Percentiles rank a stretch among this genome's conserved stretches.
Conservation (phyloP, 2,329 filamentous ascomycete genomes). For the Trichoderma guizhouense region DNA sequence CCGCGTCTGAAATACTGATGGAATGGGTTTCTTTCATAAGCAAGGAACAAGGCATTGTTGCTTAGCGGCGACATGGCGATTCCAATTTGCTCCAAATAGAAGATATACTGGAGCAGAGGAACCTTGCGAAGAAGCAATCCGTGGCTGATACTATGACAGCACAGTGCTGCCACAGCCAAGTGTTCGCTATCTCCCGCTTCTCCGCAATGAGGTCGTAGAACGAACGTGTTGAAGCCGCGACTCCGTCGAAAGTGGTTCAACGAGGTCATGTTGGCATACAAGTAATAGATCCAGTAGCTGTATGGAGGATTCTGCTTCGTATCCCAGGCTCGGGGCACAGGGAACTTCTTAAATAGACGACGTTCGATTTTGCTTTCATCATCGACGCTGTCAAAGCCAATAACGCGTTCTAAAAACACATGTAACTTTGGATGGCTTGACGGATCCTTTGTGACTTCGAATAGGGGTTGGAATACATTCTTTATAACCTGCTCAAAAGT, state of each 20-base stretch:
- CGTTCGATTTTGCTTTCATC: slow-evolving; percentile 97
- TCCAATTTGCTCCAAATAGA: slow-evolving; percentile 96
- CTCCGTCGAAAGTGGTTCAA: slow-evolving; percentile 88
- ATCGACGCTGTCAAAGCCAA: slow-evolving; percentile 96
- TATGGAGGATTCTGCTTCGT: slow-evolving; percentile 96
- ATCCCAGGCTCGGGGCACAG: slow-evolving; percentile 82
- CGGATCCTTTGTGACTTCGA: slow-evolving; percentile 89
- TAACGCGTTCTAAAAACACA: slow-evolving; percentile 88
- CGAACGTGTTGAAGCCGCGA: slow-evolving; percentile 92
- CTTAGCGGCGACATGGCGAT: slow-evolving; percentile 99
- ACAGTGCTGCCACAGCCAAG: slow-evolving; percentile 83
- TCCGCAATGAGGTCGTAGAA: slow-evolving; percentile 89
- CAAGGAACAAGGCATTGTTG: slow-evolving; percentile 94
- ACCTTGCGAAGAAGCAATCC: slow-evolving; percentile 91
- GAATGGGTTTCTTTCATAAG: slow-evolving; percentile 96
- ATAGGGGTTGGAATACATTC: slow-evolving; percentile 91
- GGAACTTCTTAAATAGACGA: slow-evolving; percentile 92
- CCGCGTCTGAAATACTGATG: slow-evolving; percentile 93
- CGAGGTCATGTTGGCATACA: slow-evolving; percentile 90
- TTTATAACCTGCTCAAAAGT: slow-evolving; percentile 86
- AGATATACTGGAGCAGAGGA: slow-evolving; percentile 97
- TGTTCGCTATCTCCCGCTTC: slow-evolving; percentile 97
- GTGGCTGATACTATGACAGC: slow-evolving; percentile 95
- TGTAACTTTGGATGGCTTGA: slow-evolving; percentile 87
- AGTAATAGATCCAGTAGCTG: slow-evolving; percentile 98